Percentiles rank a stretch among this genome's conserved stretches.
phyloP scores from a whole-genome alignment of 2,329 filamentous ascomycete species.

The Trichoderma asperellum region DNA sequence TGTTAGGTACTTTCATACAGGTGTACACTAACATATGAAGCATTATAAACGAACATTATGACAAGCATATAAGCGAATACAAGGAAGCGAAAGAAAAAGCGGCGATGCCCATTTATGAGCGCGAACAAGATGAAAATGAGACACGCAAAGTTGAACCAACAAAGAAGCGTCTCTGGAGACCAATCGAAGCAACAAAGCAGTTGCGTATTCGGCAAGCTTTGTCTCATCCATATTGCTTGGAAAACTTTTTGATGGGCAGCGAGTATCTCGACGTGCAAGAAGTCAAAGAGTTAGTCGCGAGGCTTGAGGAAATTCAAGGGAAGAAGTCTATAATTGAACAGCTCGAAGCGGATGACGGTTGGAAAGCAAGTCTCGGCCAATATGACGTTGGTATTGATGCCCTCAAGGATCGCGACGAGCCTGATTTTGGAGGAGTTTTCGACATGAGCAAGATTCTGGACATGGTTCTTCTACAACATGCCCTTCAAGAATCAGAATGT shows the following conservation, averaged over 20 bases:
- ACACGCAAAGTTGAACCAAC: not conserved
- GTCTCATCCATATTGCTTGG: constrained; percentile 40
- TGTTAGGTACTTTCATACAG: too few species aligned
- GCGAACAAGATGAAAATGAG: not conserved
- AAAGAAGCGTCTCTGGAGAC: not conserved
- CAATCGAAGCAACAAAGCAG: not conserved
- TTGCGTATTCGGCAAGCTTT: constrained; percentile 32
- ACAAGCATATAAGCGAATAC: not conserved
- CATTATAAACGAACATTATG: constrained; percentile 1
- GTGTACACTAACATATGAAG: not conserved
- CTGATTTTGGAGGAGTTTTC: constrained; percentile 32
- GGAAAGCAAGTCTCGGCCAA: constrained; percentile 5
- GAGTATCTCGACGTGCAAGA: not conserved
- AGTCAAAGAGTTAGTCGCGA: not conserved
- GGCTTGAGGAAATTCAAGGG: not conserved
- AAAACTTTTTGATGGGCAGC: constrained; percentile 32
- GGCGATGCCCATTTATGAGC: constrained; percentile 20
- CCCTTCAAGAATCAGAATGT: constrained; percentile 8
- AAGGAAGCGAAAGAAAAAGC: constrained; percentile 29
- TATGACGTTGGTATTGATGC: constrained; percentile 30
- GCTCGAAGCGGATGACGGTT: constrained; percentile 24
- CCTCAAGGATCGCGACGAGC: constrained; percentile 1
- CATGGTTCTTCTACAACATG: constrained; percentile 29
- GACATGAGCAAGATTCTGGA: constrained; percentile 33
- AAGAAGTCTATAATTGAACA: not conserved